phyloP scores from a whole-genome alignment of 371 early-diverging fungal genomes.

The Coemansia sp. region DNA sequence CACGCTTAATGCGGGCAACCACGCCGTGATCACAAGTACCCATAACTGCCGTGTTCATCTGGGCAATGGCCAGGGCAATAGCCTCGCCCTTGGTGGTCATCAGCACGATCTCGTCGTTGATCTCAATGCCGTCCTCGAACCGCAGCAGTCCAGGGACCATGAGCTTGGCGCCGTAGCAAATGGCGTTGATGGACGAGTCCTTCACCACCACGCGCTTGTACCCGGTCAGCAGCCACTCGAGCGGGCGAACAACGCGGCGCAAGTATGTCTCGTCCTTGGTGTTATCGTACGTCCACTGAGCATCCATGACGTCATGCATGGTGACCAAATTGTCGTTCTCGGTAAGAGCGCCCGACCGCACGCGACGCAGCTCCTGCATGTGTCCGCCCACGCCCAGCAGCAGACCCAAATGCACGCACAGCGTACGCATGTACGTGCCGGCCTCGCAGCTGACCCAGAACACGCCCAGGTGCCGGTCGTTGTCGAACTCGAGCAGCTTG shows the following conservation, averaged over 20 bases:
- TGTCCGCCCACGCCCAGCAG: constrained; percentile 97
- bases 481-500: constrained; percentile 95
- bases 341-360: constrained; percentile 90
- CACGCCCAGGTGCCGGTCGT: constrained; percentile 91
- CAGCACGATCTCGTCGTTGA: constrained; percentile 93
- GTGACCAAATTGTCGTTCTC: constrained; percentile 97
- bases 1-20: constrained; percentile 98
- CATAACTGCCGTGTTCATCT: constrained; percentile 97
- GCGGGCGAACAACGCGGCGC: constrained; percentile 93
- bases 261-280: constrained; percentile 93
- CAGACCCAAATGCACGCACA: constrained; percentile 99
- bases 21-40: constrained; percentile 92
- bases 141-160: constrained; percentile 98
- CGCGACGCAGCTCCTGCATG: constrained; percentile 99
- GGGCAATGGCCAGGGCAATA: constrained; percentile 94
- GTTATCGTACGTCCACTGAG: constrained; percentile 96
- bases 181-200: constrained; percentile 98
- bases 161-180: constrained; percentile 99
- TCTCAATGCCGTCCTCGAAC: constrained; percentile 95
- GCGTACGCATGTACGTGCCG: constrained; percentile 99
- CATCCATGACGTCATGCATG: constrained; percentile 99
- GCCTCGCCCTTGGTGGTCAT: constrained; percentile 99
- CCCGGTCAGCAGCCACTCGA: constrained; percentile 91
- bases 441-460: constrained; percentile 99
- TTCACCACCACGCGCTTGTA: constrained; percentile 99